Conservation (phyloP, 495 filamentous ascomycete genomes). For the Podospora comata region DNA sequence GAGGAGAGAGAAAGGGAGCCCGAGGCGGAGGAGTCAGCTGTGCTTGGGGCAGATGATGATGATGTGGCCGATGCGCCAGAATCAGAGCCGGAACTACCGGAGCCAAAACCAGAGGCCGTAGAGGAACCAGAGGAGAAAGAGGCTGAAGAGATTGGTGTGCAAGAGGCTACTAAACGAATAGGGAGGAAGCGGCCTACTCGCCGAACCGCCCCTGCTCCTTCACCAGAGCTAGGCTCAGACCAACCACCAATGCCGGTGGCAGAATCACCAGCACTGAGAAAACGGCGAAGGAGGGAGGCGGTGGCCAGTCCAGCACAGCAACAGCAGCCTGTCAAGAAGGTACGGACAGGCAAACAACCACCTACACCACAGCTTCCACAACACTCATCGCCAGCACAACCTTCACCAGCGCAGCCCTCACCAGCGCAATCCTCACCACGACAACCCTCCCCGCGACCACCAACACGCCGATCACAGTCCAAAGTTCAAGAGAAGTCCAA, state of each 20-base stretch:
- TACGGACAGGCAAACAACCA: background rate
- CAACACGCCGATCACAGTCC: background rate
- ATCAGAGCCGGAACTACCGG: background rate
- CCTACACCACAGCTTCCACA: background rate
- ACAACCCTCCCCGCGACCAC: background rate
- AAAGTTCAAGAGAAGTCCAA: constrained; percentile 1
- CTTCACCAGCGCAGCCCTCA: background rate
- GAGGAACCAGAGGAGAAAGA: constrained; percentile 5
- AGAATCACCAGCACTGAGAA: constrained; percentile 2
- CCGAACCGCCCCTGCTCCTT: background rate
- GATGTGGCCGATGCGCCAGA: background rate
- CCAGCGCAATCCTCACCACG: background rate
- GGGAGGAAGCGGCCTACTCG: constrained; percentile 6
- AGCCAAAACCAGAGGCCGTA: background rate
- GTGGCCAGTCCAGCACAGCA: constrained; percentile 8
- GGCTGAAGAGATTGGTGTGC: background rate
- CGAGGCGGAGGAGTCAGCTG: background rate
- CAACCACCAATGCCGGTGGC: background rate
- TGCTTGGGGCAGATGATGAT: background rate
- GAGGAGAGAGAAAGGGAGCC: background rate
- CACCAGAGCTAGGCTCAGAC: constrained; percentile 3
- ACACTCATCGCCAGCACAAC: background rate
- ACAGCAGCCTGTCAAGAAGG: constrained; percentile 9
- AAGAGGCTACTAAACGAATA: constrained; percentile 3
- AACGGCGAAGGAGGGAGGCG: constrained; percentile 1